Evolutionary conservation across 1,284 basidiomycete species (phyloP), one percentile per base, ranked within the genome.

Genomic region (Athelia sp.): DNA sequence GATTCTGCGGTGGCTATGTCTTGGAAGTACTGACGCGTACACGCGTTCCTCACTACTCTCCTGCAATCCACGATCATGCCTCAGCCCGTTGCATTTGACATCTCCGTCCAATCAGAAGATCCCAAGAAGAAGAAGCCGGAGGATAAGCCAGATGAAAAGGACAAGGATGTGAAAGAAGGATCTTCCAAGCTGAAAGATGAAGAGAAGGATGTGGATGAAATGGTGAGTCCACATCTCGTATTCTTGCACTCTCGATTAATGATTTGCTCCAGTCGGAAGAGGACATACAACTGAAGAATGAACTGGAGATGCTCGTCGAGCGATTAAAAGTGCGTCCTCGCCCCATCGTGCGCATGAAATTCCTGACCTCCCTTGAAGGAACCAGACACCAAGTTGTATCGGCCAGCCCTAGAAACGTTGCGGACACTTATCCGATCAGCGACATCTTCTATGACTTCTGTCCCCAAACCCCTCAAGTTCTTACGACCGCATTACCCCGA

Each of bases 361-460:
- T 42, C 47, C 36, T 40, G 36, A 40, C 36, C 9, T 17, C 52
- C 51, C 26, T 48, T 48, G 42, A 60, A 98, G 94, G 97, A 99
- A 83, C 65, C 87, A 51, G 84, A 98, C 64, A 87, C 83, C 0
- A 74, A 77, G 19, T 78, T 99, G 35, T 91, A 99, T 68, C 78
- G 87, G 21, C 89, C 96, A 23, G 94, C 96, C 17, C 79, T 99
- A 26, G 97, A 99, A 72, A 93, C 93, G 2, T 77, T 99, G 15
- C 82, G 96, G 50, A 96, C 90, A 19, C 76, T 99, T 35, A 99
- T 99, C 62, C 79, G 93, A 62, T 98, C 97, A 3, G 95, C 94
- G 19, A 99, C 97, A 3, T 96, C 93, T 18, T 98, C 94, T 6
- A 98, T 99, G 96, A 99, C 97, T n/a, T 96, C 93, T 14, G 97